phyloP scores from a whole-genome alignment of 1,284 basidiomycete species.

The Schizophyllum amplum region DNA sequence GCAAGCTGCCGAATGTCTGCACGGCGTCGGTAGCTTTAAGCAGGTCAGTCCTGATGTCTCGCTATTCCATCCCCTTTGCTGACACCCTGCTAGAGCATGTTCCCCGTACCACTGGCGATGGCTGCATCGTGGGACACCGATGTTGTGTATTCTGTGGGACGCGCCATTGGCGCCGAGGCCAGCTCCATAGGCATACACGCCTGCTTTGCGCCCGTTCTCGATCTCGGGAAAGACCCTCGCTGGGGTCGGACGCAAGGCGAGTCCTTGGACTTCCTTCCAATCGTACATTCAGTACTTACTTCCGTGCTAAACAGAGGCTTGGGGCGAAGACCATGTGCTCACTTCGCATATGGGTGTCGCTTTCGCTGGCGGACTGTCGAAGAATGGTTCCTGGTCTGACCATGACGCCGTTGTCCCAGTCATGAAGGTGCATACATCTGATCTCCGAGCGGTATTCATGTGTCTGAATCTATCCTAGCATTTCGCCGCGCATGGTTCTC shows the following conservation, averaged over 20 bases:
- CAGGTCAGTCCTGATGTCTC: conserved; percentile 8
- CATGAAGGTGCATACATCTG: conserved; percentile 15
- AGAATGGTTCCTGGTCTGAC: conserved; percentile 19
- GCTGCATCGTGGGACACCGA: conserved; percentile 19
- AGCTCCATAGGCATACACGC: conserved; percentile 22
- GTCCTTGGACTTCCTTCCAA: background rate
- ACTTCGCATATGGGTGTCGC: conserved; percentile 23
- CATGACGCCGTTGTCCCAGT: conserved; percentile 21
- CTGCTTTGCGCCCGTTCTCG: conserved; percentile 22
- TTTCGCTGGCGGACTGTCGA: conserved; percentile 18
- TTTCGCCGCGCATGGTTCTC: conserved; percentile 23
- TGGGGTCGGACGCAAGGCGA: conserved; percentile 22
- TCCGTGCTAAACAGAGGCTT: conserved; percentile 14
- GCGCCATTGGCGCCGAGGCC: conserved; percentile 21
- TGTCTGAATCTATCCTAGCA: conserved; percentile 16
- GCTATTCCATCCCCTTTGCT: too few species aligned
- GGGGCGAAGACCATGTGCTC: conserved; percentile 20
- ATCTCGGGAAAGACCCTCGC: conserved; percentile 21
- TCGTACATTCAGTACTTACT: background rate
- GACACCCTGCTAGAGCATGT: conserved; percentile 14
- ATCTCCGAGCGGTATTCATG: too few species aligned
- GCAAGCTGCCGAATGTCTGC: conserved; percentile 21
- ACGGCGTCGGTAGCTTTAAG: conserved; percentile 22
- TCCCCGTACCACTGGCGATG: conserved; percentile 19
- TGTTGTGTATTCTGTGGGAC: conserved; percentile 17